A percentile compares a stretch with the other conserved stretches of the same genome.
These are phyloP conservation scores for Xerophyta viscosa DNA, from an alignment of 106 monocot species.

Conservation along the genomic window DNA sequence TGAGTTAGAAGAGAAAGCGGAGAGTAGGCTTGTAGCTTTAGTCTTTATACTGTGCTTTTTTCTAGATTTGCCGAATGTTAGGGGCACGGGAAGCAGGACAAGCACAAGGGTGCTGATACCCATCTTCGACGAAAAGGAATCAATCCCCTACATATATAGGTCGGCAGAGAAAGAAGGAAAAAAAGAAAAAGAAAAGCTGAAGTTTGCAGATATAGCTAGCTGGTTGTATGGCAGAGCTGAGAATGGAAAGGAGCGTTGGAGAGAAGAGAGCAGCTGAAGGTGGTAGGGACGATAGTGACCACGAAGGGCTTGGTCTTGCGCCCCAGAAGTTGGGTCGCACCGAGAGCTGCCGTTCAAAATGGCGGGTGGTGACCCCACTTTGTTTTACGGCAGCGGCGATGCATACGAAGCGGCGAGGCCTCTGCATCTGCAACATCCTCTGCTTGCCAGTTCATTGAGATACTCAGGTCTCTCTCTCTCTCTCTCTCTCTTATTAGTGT, in stretches of 20 bases:
- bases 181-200: too few species aligned
- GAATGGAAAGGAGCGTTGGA: slow-evolving; percentile 7
- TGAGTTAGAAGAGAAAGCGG: not conserved
- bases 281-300: not conserved
- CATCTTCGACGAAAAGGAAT: not conserved
- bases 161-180: not conserved
- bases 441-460: too few species aligned
- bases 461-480: too few species aligned
- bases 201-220: not conserved
- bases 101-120: not conserved
- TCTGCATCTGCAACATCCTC: too few species aligned
- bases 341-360: not conserved
- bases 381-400: not conserved
- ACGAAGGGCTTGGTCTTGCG: slow-evolving; percentile 7
- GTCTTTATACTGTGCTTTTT: not conserved
- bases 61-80: slow-evolving; percentile 20
- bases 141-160: not conserved
- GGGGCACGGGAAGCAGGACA: slow-evolving; percentile 18
- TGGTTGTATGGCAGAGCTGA: not conserved
- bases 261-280: not conserved
- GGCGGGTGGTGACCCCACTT: not conserved
- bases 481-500: too few species aligned
- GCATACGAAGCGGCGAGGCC: not conserved
- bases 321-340: slow-evolving; percentile 13
- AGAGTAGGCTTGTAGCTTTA: not conserved